Conservation (phyloP, 306 rosid genomes). For the Sesbania bispinosa region DNA sequence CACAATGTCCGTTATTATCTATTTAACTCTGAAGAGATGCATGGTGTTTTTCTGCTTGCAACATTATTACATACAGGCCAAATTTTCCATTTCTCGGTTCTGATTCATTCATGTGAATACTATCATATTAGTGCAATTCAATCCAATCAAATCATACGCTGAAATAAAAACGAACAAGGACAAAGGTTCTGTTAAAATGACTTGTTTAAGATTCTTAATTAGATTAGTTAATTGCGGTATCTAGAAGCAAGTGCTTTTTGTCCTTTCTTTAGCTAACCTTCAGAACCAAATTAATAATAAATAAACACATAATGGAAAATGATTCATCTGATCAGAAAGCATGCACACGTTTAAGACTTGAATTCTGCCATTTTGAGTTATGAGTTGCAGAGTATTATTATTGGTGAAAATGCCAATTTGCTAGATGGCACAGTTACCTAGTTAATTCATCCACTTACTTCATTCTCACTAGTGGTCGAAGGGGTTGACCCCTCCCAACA, state of each 20-base stretch:
- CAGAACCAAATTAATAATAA: constrained; percentile 3
- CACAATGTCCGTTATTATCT: neutral
- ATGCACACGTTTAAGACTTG: constrained; percentile 22
- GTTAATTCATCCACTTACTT: neutral
- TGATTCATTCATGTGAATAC: neutral
- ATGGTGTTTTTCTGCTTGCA: neutral
- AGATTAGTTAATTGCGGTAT: neutral
- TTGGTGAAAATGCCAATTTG: constrained; percentile 3
- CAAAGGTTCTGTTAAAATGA: neutral
- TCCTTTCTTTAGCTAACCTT: constrained; percentile 14
- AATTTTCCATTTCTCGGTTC: neutral
- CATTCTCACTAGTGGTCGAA: neutral
- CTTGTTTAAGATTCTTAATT: neutral
- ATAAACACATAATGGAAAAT: neutral
- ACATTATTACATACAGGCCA: neutral
- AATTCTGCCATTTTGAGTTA: constrained; percentile 9
- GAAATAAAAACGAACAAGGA: neutral
- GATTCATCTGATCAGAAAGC: neutral
- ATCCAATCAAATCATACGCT: neutral
- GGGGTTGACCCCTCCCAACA: constrained; percentile 20
- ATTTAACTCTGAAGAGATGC: neutral
- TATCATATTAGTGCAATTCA: neutral
- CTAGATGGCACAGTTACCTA: neutral
- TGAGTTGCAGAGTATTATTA: no score
- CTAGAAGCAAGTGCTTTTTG: constrained; percentile 13